Conservation (phyloP, 768 basidiomycete genomes). For the Hydnum rufescens region DNA sequence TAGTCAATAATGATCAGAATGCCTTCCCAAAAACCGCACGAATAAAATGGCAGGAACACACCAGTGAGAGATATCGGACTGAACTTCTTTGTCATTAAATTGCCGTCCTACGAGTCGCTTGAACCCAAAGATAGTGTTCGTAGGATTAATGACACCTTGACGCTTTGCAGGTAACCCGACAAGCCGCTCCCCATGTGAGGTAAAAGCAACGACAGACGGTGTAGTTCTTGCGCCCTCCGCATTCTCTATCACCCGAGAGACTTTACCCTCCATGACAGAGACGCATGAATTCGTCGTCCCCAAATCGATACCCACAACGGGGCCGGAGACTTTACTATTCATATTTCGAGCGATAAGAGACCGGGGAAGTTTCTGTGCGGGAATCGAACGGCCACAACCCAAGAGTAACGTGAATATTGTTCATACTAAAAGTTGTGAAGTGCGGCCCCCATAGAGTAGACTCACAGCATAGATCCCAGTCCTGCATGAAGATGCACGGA, state of each 20-base stretch:
- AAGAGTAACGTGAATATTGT: neutral
- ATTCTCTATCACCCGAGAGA: constrained; percentile 90
- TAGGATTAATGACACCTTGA: constrained; percentile 87
- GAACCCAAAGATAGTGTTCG: constrained; percentile 87
- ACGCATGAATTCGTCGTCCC: constrained; percentile 88
- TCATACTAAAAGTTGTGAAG: neutral
- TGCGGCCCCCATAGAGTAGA: neutral
- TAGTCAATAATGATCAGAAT: neutral
- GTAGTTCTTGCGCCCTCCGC: constrained; percentile 95
- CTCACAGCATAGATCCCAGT: neutral
- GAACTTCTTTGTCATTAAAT: constrained; percentile 83
- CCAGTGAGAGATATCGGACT: constrained; percentile 79
- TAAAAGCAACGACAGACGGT: constrained; percentile 96
- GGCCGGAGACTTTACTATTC: constrained; percentile 87
- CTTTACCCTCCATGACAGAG: constrained; percentile 89
- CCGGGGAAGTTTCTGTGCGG: constrained; percentile 29
- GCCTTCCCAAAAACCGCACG: neutral
- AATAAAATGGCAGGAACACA: constrained; percentile 17
- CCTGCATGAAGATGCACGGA: constrained; percentile 26
- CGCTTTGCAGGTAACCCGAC: constrained; percentile 94
- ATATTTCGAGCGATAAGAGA: constrained; percentile 73
- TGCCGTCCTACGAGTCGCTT: constrained; percentile 90
- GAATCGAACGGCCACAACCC: neutral
- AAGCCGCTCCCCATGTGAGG: constrained; percentile 92
- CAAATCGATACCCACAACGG: constrained; percentile 92